Evolutionary conservation across 2,329 filamentous ascomycete genomes (phyloP).

Genomic region (Dactylellina cionopaga): DNA sequence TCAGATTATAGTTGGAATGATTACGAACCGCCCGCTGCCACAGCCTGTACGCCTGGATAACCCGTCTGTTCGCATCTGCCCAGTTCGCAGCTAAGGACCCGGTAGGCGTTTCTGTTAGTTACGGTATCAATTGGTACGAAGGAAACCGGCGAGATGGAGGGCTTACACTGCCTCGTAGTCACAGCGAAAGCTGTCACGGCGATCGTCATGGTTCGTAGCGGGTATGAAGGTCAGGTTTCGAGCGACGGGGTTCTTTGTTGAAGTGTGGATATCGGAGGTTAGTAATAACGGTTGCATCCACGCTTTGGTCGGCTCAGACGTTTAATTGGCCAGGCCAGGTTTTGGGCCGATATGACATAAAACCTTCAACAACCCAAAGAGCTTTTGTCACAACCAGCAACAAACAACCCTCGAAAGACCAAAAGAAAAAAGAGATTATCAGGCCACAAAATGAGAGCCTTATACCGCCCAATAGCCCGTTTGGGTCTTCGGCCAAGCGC

Average conservation of each 20-base stretch:
- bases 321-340: constrained; percentile 18
- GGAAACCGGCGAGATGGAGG: constrained; percentile 18
- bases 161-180: constrained; percentile 79
- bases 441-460: constrained; percentile 3
- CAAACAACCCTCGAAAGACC: not conserved
- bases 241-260: not conserved
- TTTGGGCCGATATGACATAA: constrained; percentile 12
- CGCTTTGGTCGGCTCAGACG: not conserved
- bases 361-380: constrained; percentile 41
- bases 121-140: constrained; percentile 21
- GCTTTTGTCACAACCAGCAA: constrained; percentile 19
- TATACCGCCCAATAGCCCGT: constrained; percentile 13
- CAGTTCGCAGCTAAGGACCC: constrained; percentile 66
- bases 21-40: constrained; percentile 92
- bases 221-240: not conserved
- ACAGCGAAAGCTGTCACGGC: constrained; percentile 91
- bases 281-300: not conserved
- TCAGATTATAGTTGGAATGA: constrained; percentile 31
- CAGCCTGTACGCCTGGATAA: constrained; percentile 88
- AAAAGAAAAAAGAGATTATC: not conserved
- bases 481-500: not conserved
- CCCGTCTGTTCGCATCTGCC: constrained; percentile 85
- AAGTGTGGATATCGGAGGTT: constrained; percentile 32
- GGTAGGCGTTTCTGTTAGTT: constrained; percentile 6
- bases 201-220: constrained; percentile 73